Conservation (phyloP, 2,329 filamentous ascomycete species). For the Botrytis deweyae region DNA sequence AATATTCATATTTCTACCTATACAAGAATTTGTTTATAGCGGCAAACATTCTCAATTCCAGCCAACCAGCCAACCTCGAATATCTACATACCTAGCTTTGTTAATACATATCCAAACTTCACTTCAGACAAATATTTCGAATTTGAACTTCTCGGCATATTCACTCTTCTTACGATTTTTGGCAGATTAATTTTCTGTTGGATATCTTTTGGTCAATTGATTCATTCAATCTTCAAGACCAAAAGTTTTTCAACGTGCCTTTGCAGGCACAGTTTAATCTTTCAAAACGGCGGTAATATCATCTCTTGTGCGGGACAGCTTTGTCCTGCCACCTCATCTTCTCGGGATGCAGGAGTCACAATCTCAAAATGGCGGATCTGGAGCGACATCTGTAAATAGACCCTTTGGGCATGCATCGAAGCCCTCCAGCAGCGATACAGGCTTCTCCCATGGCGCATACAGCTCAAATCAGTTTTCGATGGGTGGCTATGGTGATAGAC, state of each 20-base stretch:
- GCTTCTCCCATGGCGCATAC: conserved; percentile 91
- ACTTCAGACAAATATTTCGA: conserved; percentile 13
- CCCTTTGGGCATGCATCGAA: conserved; percentile 73
- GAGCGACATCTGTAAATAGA: conserved; percentile 55
- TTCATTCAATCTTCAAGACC: conserved; percentile 27
- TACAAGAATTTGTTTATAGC: conserved; percentile 21
- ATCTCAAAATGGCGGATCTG: conserved; percentile 55
- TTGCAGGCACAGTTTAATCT: conserved; percentile 48
- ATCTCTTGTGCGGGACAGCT: conserved; percentile 75
- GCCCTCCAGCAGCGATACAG: conserved; percentile 78
- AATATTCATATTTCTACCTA: conserved; percentile 15
- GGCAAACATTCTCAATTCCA: conserved; percentile 22
- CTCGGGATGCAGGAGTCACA: conserved; percentile 91
- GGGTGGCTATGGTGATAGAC: conserved; percentile 80
- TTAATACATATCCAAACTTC: conserved; percentile 18
- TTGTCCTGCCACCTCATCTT: conserved; percentile 79
- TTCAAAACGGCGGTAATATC: conserved; percentile 82
- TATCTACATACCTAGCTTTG: conserved; percentile 22
- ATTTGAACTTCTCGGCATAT: background rate
- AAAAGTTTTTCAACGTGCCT: conserved; percentile 40
- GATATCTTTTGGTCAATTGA: conserved; percentile 17
- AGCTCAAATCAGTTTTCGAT: conserved; percentile 72
- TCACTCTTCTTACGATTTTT: conserved; percentile 17
- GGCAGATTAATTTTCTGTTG: conserved; percentile 25
- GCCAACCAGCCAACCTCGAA: conserved; percentile 18